Percentiles rank a stretch among this genome's conserved stretches.
Conservation (phyloP, 129 eudicot species). For the Lactuca sativa region DNA sequence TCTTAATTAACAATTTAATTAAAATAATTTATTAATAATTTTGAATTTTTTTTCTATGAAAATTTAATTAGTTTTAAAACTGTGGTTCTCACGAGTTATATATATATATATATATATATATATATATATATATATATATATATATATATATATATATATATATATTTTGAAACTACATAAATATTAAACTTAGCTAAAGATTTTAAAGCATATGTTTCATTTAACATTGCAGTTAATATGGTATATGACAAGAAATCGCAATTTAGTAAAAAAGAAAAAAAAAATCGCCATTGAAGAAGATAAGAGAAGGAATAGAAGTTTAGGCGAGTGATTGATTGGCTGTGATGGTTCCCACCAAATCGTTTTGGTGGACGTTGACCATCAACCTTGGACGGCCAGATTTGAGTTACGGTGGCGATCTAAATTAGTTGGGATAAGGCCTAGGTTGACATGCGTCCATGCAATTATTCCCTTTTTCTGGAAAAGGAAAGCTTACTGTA, state of each 20-base stretch:
- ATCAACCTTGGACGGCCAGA: constrained; percentile 23
- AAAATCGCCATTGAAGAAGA: constrained; percentile 23
- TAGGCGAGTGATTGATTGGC: constrained; percentile 21
- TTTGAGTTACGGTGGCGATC: constrained; percentile 17
- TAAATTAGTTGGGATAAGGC: constrained; percentile 2
- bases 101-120: too few relatives aligned
- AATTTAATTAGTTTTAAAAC: too few relatives aligned
- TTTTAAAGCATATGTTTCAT: neutral
- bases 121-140: too few relatives aligned
- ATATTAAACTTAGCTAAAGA: too few relatives aligned
- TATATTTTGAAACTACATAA: too few relatives aligned
- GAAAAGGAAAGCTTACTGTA: constrained; percentile 17
- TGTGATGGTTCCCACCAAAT: constrained; percentile 37
- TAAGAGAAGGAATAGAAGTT: constrained; percentile 22
- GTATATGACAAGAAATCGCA: constrained; percentile 13
- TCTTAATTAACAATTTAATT: too few relatives aligned
- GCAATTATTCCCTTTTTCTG: constrained; percentile 13
- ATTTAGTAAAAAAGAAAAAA: neutral
- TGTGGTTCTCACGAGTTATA: too few relatives aligned
- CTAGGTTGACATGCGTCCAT: constrained; percentile 26
- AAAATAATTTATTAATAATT: too few relatives aligned
- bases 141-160: too few relatives aligned
- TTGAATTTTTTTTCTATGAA: too few relatives aligned
- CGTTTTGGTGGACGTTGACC: constrained; percentile 27
- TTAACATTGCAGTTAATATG: neutral